phyloP scores from a whole-genome alignment of 192 early-diverging fungal genomes.

The Coemansia umbellata region DNA sequence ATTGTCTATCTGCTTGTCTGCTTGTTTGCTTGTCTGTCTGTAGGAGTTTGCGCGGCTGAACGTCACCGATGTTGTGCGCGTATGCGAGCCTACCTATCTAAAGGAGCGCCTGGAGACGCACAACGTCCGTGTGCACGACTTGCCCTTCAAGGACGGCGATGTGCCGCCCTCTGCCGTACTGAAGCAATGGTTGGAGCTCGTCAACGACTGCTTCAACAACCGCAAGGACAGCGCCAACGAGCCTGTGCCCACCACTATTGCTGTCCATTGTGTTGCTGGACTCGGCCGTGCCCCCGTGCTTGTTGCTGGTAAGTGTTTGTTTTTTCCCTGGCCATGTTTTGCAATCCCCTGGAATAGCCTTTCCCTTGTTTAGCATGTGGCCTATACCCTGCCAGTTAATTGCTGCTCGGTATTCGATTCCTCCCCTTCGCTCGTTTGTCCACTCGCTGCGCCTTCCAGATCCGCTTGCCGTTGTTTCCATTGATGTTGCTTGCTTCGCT shows the following conservation, averaged over 20 bases:
- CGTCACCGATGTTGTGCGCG: slow-evolving; percentile 85
- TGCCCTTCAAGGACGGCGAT: slow-evolving; percentile 88
- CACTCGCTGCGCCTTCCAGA: too few species aligned
- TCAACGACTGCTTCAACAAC: slow-evolving; percentile 52
- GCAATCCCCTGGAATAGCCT: neutral
- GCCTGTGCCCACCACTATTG: slow-evolving; percentile 60
- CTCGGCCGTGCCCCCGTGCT: slow-evolving; percentile 92
- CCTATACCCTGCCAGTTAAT: too few species aligned
- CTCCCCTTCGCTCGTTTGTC: too few species aligned
- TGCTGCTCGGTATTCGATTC: too few species aligned
- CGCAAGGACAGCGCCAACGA: slow-evolving; percentile 8
- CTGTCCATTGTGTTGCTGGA: slow-evolving; percentile 93
- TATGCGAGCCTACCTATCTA: slow-evolving; percentile 86
- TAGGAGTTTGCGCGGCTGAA: slow-evolving; percentile 66
- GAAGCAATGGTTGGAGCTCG: slow-evolving; percentile 62
- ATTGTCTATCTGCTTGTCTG: slow-evolving; percentile 15
- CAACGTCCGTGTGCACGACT: slow-evolving; percentile 79
- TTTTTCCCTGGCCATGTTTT: neutral
- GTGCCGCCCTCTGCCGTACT: slow-evolving; percentile 57
- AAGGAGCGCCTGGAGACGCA: slow-evolving; percentile 54
- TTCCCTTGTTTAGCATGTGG: too few species aligned
- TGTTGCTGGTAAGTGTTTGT: slow-evolving; percentile 55
- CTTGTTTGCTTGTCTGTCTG: too few species aligned
- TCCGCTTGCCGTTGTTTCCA: too few species aligned
- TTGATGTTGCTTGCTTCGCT: too few species aligned